These are phyloP conservation scores for Ceratocystis cubensis DNA, from an alignment of 2,329 filamentous ascomycete genomes.

Conservation along the genomic window DNA sequence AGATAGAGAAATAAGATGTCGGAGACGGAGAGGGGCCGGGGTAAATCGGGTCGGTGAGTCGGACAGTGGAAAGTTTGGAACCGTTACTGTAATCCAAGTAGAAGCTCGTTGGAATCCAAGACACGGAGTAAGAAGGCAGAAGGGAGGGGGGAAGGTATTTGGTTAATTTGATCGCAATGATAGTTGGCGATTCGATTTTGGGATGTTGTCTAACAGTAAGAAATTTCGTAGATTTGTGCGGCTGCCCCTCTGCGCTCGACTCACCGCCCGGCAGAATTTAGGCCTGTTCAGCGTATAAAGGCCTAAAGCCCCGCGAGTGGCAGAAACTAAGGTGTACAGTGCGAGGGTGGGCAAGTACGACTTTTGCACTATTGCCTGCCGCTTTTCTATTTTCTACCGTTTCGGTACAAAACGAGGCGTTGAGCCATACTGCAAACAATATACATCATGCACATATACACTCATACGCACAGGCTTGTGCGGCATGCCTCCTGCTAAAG, in stretches of 20 bases:
- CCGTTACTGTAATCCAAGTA: background rate
- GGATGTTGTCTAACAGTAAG: conserved; percentile 17
- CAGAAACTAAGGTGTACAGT: conserved; percentile 10
- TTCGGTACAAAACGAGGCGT: no score
- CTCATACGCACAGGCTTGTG: no score
- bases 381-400: background rate
- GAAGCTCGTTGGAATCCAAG: background rate
- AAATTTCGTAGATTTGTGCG: conserved; percentile 21
- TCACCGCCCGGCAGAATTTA: conserved; percentile 21
- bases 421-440: background rate
- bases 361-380: conserved; percentile 11
- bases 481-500: no score
- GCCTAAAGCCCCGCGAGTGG: conserved; percentile 13
- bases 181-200: conserved; percentile 18
- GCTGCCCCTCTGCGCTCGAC: conserved; percentile 19
- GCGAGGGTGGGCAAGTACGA: background rate
- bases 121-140: background rate
- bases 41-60: background rate
- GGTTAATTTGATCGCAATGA: conserved; percentile 16
- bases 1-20: conserved; percentile 9
- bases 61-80: background rate
- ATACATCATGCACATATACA: background rate
- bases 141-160: conserved; percentile 3
- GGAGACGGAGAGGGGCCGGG: background rate
- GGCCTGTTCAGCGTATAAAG: background rate